A percentile compares a stretch with the other conserved stretches of the same genome.
These are phyloP conservation scores for Emmonsia crescens DNA, from an alignment of 2,329 filamentous ascomycete species.

Conservation along the genomic window DNA sequence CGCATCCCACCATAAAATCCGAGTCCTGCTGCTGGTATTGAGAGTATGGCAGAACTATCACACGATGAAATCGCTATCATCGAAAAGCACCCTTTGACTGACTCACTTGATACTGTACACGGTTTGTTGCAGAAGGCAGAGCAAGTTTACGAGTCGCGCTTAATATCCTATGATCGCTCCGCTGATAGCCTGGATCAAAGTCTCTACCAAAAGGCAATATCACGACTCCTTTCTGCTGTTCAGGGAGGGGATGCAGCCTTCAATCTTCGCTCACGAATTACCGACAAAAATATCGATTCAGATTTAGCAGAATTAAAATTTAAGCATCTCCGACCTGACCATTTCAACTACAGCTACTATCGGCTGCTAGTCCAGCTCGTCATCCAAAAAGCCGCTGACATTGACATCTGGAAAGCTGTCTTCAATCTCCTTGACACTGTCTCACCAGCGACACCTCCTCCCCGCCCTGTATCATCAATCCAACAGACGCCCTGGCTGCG, in stretches of 20 bases:
- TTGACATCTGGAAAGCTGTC: constrained; percentile 9
- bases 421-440: constrained; percentile 4
- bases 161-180: not conserved
- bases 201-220: constrained; percentile 4
- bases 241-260: constrained; percentile 1
- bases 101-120: not conserved
- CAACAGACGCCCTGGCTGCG: constrained; percentile 10
- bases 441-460: not conserved
- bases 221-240: not conserved
- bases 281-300: not conserved
- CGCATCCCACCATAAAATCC: too few species aligned
- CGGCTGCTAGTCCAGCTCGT: constrained; percentile 5
- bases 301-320: not conserved
- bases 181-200: not conserved
- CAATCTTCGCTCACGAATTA: constrained; percentile 1
- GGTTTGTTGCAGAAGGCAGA: constrained; percentile 1
- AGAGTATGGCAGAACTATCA: not conserved
- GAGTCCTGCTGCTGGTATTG: too few species aligned
- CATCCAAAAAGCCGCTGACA: constrained; percentile 5
- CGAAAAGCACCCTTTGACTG: not conserved
- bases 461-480: constrained; percentile 6
- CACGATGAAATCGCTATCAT: not conserved
- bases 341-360: constrained; percentile 6
- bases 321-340: not conserved
- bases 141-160: not conserved